Evolutionary conservation across 2,329 filamentous ascomycete genomes (phyloP), one percentile per base, ranked within the genome.

Genomic region (Alternaria infectoria): DNA sequence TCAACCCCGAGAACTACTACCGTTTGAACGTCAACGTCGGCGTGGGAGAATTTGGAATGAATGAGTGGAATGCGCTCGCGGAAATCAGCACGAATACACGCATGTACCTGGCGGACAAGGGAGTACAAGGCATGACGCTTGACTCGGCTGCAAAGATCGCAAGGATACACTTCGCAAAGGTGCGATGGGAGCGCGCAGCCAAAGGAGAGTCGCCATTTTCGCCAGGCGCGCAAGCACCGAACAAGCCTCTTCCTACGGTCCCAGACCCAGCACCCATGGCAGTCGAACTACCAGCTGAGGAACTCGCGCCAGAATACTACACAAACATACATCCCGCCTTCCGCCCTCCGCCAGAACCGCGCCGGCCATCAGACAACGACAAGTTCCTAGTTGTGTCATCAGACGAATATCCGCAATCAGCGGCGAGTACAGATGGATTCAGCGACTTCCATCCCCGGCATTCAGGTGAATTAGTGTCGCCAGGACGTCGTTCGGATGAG

Each of bases 41-140:
- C 1, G 94, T 98, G 4, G 94, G 95, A 57, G 96, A 98, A 76
- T 98, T 97, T 78, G 95, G 92, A 55, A 98, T 99, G 93, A 99
- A 98, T 77, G 96, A 98, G 78, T 99, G 96, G 96, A 88, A 93
- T 73, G 89, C 94, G 4, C 83, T 98, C n/a, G 91, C 92, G 25
- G 95, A 97, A 56, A 98, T 99, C 81, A 97, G 93, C 82, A 97
- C 93, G 13, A 91, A 91, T 76, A 99, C 96, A 0, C 88, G 92
- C 69, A 88, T 91, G 67, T 99, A 98, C 77, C 87, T 99, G 57
- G 83, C 86, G 8, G 90, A 90, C 65, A 85, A 87, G 11, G 89
- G 89, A 1, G 90, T 96, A 61, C 92, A 97, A 77, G 86, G 83
- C 70, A 92, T 93, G 86, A 92, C 93, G 7, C 84, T 91, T 57